Evolutionary conservation across 2,329 filamentous ascomycete genomes (phyloP).

Genomic region (Talaromyces pinophilus): DNA sequence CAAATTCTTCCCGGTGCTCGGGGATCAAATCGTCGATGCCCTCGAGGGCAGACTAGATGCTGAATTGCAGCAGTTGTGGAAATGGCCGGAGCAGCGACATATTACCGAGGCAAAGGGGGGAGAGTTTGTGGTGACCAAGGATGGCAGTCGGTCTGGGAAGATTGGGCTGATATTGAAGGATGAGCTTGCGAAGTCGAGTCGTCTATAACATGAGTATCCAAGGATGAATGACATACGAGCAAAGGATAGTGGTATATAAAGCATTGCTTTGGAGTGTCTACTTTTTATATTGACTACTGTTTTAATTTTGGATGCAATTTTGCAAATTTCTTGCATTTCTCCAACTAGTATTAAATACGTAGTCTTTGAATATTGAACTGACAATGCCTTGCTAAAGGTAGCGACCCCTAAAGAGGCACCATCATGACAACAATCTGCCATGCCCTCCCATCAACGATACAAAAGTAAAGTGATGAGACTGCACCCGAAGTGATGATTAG

Average conservation of each 20-base stretch:
- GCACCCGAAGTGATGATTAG: constrained; percentile 21
- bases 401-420: not conserved
- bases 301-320: not conserved
- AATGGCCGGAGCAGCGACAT: constrained; percentile 38
- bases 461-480: constrained; percentile 13
- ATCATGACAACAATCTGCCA: not conserved
- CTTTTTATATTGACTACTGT: not conserved
- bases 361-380: constrained; percentile 1
- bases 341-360: not conserved
- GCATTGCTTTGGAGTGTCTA: not conserved
- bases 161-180: constrained; percentile 37
- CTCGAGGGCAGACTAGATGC: constrained; percentile 47
- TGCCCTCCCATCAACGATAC: constrained; percentile 11
- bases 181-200: constrained; percentile 37
- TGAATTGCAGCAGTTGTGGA: constrained; percentile 47
- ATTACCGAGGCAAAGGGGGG: not conserved
- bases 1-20: constrained; percentile 58
- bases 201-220: not conserved
- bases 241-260: not conserved
- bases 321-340: constrained; percentile 4
- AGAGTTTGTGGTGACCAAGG: constrained; percentile 18
- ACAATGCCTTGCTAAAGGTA: not conserved
- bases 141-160: constrained; percentile 23
- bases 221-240: not conserved
- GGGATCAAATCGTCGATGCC: constrained; percentile 53